Conservation (phyloP, 2,329 filamentous ascomycete genomes). For the Ascochyta lentis region DNA sequence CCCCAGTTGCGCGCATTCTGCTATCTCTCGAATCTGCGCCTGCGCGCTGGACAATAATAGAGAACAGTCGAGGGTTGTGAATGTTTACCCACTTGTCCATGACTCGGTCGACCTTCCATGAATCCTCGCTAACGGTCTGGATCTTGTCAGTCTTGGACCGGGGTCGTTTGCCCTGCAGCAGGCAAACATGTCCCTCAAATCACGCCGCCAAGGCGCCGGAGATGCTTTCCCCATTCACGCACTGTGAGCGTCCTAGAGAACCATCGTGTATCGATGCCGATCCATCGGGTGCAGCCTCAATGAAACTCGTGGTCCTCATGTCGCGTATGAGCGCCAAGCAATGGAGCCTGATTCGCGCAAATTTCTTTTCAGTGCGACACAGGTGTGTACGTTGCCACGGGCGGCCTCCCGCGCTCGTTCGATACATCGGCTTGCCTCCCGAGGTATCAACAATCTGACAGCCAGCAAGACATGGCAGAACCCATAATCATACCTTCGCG, state of each 20-base stretch:
- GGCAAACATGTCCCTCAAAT: background rate
- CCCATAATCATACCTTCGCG: no score
- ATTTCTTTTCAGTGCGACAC: background rate
- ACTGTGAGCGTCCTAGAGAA: conserved; percentile 3
- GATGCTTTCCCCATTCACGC: conserved; percentile 12
- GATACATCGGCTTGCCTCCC: no score
- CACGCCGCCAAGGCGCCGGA: conserved; percentile 7
- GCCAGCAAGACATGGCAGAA: no score
- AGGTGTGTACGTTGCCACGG: no score
- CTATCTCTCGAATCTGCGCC: conserved; percentile 19
- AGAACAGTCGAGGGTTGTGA: background rate
- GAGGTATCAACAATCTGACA: no score
- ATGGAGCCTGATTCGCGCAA: conserved; percentile 3
- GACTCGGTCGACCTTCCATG: background rate
- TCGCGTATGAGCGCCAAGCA: background rate
- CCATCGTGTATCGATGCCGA: conserved; percentile 7
- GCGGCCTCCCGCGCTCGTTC: no score
- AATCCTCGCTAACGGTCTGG: conserved; percentile 9
- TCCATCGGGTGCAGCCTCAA: conserved; percentile 8
- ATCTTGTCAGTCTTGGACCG: background rate
- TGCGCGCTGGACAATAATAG: conserved; percentile 4
- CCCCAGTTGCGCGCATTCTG: conserved; percentile 3
- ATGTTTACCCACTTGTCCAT: background rate
- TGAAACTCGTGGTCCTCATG: background rate
- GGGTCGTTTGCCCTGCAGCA: background rate